Evolutionary conservation across 2,329 filamentous ascomycete genomes (phyloP), one percentile per base, ranked within the genome.

Genomic region (Aspergillus sclerotialis): DNA sequence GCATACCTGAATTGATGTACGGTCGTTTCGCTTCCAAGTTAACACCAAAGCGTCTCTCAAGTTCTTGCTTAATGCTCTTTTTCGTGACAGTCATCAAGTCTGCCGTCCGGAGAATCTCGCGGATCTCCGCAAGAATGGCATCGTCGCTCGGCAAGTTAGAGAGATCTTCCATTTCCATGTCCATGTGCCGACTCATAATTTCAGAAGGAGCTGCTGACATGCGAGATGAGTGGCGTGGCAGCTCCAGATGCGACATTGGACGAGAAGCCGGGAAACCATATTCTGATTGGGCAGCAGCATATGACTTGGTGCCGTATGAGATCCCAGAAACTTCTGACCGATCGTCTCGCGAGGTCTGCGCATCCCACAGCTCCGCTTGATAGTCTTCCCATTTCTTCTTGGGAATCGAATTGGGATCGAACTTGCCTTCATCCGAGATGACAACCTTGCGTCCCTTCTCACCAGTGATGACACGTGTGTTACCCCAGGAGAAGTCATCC

Each of bases 351-450:
- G 83, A 82, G n/a, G 84, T 93, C 65, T 94, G 86, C 1, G 84
- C 83, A 56, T 98, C 92, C 92, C 90, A 98, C 28, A 98, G 79
- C 72, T 96, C 92, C 43, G 84, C 84, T 64, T 98, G 92, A 62
- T 96, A 98, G 54, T 98, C 92, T 62, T 98, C 92, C 92, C 92
- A 98, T 73, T 85, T 92, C 80, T 96, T 98, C 67, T 86, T 85
- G 13, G 92, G 92, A 48, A 98, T 96, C 24, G 81, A 85, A 30
- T 75, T 72, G 10, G 92, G 90, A 56, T 98, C 92, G 56, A 96
- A 98, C 63, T 94, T 95, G 69, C 92, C 92, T 67, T 98, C 92
- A 60, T 98, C 92, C 2, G 88, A 86, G 46, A 98, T 82, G 49
- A 98, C 78, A 42, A 96, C 70, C 71, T 95, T 90, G 60, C 87